Base-by-base conservation (phyloP, 371 early-diverging fungal species). In the Mucor plumbeus region DNA sequence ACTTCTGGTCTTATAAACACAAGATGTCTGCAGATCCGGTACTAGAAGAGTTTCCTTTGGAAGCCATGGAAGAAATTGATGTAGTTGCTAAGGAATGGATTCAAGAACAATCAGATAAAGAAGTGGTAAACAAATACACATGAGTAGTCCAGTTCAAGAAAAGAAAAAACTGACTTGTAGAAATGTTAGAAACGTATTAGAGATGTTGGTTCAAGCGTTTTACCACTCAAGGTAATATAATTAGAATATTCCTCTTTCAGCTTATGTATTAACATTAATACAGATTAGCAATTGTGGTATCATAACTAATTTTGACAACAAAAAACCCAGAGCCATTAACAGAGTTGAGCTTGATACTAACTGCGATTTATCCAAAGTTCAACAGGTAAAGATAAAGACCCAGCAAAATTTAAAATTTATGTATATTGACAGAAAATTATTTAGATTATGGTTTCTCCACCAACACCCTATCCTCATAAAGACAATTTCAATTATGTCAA, bases 221-320 rank as follows among this genome's bases (percentile, higher is more conserved):
- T 78, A 17, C 78, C 85, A 10, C 63, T 85, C 38, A 72, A 76
- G 59, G 85, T 78, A 72, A 9, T 10, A 1, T 7, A 50, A 2
- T 13, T 19, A 41, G 10, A n/a, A 7, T 26, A 0, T 21, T 50
- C 15, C 17, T 2, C 44, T 44, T 17, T 15, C 6, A 6, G 21
- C 7, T 11, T 50, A 11, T 50, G 50, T 21, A 15, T 26, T 10
- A 50, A 21, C 50, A 1, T 5, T 13, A 50, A 0, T 8, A 7
- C 69, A 78, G 77, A 75, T 84, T 38, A 81, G 79, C 56, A 89
- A 89, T 69, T 89, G 83, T 73, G 89, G 89, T 15, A 72, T 89
- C n/a, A 78, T 87, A 14, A 79, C 85, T 10, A 82, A 87, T 50
- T 75, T 85, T 58, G 82, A 85, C 41, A 76, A 82, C 41, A 82